Evolutionary conservation across 2,329 filamentous ascomycete genomes (phyloP), one percentile per base, ranked within the genome.

Genomic region (Penicillium janthinellum): DNA sequence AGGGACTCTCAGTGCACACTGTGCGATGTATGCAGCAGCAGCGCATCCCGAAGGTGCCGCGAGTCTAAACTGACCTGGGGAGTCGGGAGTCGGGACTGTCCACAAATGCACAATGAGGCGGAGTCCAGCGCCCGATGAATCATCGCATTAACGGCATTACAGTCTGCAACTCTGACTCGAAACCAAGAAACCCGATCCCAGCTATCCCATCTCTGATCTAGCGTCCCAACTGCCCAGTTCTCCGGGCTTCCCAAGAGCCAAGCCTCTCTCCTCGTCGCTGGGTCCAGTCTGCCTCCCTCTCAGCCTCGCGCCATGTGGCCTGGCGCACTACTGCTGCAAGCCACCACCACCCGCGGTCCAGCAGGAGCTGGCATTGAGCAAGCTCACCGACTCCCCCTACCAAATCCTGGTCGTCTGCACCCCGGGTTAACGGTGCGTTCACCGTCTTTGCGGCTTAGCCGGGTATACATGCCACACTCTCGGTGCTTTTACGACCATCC

Each of bases 351-450:
- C 31, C 22, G n/a, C 47, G 11, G 17, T 50, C 25, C n/a, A 37
- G 47, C 17, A 15, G 31, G 31, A 31, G 31, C 31, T 31, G 31
- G 31, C 31, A 8, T 10, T 31, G 6, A 10, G 31, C 31, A 31
- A 31, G 14, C 59, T 61, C 64, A 66, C 64, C 64, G 64, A 66
- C 62, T 60, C 35, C n/a, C 39, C 4, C 61, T 38, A 34, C 53
- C 14, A 58, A 59, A 56, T 50, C 11, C 14, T n/a, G 20, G 14
- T 25, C 45, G 17, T 49, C 37, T 22, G 34, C 25, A 34, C 11
- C 12, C 34, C n/a, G 17, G 12, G 49, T 59, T 49, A 31, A 59
- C 44, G 58, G 53, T 56, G 61, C 6, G 14, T 52, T 64, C 63
- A 65, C 63, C 63, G 63, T 64, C 57, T 59, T 52, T 60, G 48